Base-by-base conservation (phyloP, 352 stramenopile genomes). In the Thraustotheca clavata region DNA sequence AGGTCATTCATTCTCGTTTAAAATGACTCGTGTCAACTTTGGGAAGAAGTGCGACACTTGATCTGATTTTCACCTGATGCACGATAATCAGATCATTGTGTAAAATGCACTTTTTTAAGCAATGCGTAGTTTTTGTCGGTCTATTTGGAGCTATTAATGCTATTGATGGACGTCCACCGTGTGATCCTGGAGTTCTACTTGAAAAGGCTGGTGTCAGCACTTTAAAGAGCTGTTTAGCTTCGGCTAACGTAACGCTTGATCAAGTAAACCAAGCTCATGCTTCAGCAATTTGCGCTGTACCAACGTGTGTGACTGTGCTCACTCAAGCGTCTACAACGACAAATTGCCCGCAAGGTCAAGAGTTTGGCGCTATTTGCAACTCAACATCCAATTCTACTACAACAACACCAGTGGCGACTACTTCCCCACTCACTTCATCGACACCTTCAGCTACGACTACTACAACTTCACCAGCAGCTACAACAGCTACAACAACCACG, bases 151-250 rank as follows among this genome's bases (percentile, higher is more conserved):
- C n/a, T 7, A 31, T 24, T 24, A 52, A 27, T 12, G 26, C 55
- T 14, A 62, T 62, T 26, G 55, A 50, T 29, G n/a, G n/a, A 9
- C 55, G 55, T 29, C 55, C n/a, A 3, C 55, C 55, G 27, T 62
- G 55, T n/a, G 55, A 62, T 27, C 33, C 39, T 22, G 34, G 55
- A 9, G 12, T 62, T 2, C 38, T 62, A 0, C 34, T 62, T 14
- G 55, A 62, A 29, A 50, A 31, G 34, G 26, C 55, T 22, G 55
- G 55, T 12, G 55, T 48, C 16, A 26, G 38, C 16, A 50, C 55
- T 16, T 18, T 31, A 18, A 62, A 62, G 38, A 52, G 39, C 9
- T 46, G 55, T 27, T 27, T 62, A 8, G 34, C 24, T 24, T 18
- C 43, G 43, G 2, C 43, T 11, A 52, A 52, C n/a, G 16, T 52